A percentile compares a stretch with the other conserved stretches of the same genome.
Evolutionary conservation across 805 yeast genomes (phyloP).

Genomic region (Candida andamanensis): DNA sequence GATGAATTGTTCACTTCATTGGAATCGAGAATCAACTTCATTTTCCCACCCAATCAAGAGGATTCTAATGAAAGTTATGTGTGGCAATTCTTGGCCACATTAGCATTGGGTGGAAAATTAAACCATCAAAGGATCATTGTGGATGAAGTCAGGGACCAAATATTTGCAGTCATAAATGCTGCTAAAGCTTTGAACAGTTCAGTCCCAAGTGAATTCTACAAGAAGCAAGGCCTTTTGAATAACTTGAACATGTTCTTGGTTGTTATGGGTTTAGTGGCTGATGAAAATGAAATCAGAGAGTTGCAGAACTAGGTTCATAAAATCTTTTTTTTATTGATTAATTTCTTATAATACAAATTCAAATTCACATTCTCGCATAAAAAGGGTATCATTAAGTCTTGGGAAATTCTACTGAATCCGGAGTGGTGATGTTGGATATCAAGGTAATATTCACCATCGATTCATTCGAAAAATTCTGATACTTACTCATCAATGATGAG

Average conservation of each 20-base stretch:
- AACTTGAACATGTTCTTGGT: constrained; percentile 89
- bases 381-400: constrained; percentile 76
- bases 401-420: constrained; percentile 14
- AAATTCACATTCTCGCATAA: no score
- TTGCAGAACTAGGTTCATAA: constrained; percentile 21
- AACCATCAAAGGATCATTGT: constrained; percentile 91
- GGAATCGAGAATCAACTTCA: constrained; percentile 68
- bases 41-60: constrained; percentile 69
- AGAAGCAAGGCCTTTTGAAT: constrained; percentile 56
- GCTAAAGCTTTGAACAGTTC: constrained; percentile 61
- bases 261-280: constrained; percentile 93
- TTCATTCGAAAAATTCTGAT: constrained; percentile 6
- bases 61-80: constrained; percentile 57
- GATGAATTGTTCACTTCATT: constrained; percentile 74
- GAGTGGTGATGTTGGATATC: constrained; percentile 12
- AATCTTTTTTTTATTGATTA: neutral
- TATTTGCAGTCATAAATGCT: constrained; percentile 78
- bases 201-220: constrained; percentile 39
- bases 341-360: no score
- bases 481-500: constrained; percentile 18
- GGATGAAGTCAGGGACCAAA: constrained; percentile 89
- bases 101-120: constrained; percentile 84
- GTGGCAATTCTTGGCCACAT: constrained; percentile 95
- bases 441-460: constrained; percentile 8
- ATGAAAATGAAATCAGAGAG: constrained; percentile 83